A percentile compares a stretch with the other conserved stretches of the same genome.
phyloP scores from a whole-genome alignment of 129 eudicot species.

The Logfia minima region DNA sequence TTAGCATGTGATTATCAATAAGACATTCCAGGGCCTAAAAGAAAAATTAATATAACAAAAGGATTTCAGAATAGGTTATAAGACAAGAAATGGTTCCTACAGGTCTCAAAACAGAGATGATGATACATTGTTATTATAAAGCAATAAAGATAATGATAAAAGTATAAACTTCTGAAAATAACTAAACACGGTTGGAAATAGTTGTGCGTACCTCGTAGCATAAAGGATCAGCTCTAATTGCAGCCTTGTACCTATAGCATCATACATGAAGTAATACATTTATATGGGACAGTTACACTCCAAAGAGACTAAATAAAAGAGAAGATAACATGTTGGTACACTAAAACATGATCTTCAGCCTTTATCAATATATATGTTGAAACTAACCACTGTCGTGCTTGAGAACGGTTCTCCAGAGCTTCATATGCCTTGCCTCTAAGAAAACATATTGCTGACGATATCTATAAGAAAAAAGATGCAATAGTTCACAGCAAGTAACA shows the following conservation, averaged over 20 bases:
- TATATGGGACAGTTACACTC: conserved; percentile 5
- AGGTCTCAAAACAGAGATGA: neutral
- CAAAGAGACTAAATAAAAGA: conserved; percentile 1
- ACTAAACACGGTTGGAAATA: neutral
- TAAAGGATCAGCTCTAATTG: conserved; percentile 84
- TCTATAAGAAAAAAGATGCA: conserved; percentile 46
- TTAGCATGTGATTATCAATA: conserved; percentile 86
- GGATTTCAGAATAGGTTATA: neutral
- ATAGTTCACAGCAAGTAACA: conserved; percentile 14
- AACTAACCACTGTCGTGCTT: conserved; percentile 90
- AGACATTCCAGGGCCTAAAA: conserved; percentile 88
- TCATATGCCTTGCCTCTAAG: conserved; percentile 96
- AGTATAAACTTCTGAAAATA: neutral
- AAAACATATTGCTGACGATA: conserved; percentile 88
- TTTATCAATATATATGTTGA: conserved; percentile 16
- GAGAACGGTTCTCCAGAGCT: conserved; percentile 91
- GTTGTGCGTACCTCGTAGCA: conserved; percentile 73
- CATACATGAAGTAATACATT: conserved; percentile 11
- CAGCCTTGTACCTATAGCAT: conserved; percentile 81
- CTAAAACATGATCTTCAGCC: conserved; percentile 11
- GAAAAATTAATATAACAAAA: neutral
- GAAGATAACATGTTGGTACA: neutral
- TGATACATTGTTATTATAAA: neutral
- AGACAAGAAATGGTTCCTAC: neutral
- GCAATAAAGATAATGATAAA: neutral